Conservation (phyloP, 2,329 filamentous ascomycete genomes). For the Rhinocladiella similis region DNA sequence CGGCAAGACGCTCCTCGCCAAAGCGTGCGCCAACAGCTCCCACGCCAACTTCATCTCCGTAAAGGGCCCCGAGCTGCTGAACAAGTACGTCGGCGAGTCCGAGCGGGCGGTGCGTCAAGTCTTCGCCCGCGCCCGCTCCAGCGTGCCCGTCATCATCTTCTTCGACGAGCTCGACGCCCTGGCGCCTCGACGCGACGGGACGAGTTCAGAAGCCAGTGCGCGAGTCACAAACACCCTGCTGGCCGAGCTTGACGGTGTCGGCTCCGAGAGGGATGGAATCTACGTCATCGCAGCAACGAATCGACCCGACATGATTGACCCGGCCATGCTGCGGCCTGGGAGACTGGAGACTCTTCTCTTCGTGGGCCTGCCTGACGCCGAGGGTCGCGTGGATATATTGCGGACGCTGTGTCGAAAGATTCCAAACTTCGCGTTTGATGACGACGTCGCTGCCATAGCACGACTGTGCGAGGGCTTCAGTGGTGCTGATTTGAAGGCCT, state of each 20-base stretch:
- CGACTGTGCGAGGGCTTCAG: slow-evolving; percentile 76
- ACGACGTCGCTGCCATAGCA: slow-evolving; percentile 64
- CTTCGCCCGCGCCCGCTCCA: slow-evolving; percentile 82
- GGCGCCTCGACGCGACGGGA: slow-evolving; percentile 78
- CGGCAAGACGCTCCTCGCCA: slow-evolving; percentile 93
- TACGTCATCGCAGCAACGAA: slow-evolving; percentile 96
- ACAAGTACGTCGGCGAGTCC: slow-evolving; percentile 97
- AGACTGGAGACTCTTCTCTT: slow-evolving; percentile 86
- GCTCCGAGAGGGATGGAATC: slow-evolving; percentile 73
- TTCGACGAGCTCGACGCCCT: slow-evolving; percentile 97
- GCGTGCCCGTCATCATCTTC: slow-evolving; percentile 91
- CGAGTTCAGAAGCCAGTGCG: slow-evolving; percentile 76
- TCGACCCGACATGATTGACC: slow-evolving; percentile 92
- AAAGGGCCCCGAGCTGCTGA: slow-evolving; percentile 92
- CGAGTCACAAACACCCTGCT: slow-evolving; percentile 93
- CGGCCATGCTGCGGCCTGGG: slow-evolving; percentile 89
- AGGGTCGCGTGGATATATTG: slow-evolving; percentile 84
- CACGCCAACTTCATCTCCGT: slow-evolving; percentile 98
- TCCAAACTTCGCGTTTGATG: slow-evolving; percentile 49
- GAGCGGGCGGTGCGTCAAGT: slow-evolving; percentile 91
- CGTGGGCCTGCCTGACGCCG: slow-evolving; percentile 76
- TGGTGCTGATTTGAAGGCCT: slow-evolving; percentile 62
- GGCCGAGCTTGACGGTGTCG: slow-evolving; percentile 86
- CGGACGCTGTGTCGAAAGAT: slow-evolving; percentile 60
- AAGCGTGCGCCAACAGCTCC: slow-evolving; percentile 92